Base-by-base conservation (phyloP, 2,329 filamentous ascomycete genomes). In the Nemania serpens region DNA sequence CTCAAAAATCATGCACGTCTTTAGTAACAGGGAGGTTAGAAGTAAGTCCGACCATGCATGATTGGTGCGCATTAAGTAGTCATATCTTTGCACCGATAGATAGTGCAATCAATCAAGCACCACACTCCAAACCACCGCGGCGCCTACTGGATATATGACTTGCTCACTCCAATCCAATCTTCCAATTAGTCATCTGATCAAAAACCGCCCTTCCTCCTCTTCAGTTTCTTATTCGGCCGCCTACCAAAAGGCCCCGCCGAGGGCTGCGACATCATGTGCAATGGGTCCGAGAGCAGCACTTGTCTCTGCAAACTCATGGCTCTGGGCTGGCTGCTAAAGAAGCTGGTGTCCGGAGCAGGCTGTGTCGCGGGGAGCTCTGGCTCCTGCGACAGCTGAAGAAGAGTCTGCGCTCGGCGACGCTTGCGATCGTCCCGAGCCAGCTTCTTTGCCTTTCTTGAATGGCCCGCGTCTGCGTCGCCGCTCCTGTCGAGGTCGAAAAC, bases 231-330 rank as follows among this genome's bases (percentile, higher is more conserved):
- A 49, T 66, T 71, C 11, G 67, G 60, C 39, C 71, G 67, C n/a
- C 63, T 68, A 42, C 70, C 72, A 58, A 74, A 75, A 2, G 62
- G 33, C 0, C 73, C 73, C 7, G 66, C 15, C 10, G 68, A 46
- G n/a, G 73, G 73, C 55, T 75, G 73, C 15, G 72, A 74, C 73
- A 74, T 74, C 12, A 64, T 66, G 5, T 69, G 62, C 11, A 63
- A 2, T 17, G 69, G 63, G 36, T 69, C 67, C 1, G 71, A 72
- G 15, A 63, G 61, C 25, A 66, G 41, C 41, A 54, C 39, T 42
- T 67, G 68, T 18, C 60, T 64, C 51, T 70, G 70, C 33, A 68
- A 70, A 25, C 51, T 66, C 18, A 33, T 47, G 9, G 37, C 65
- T 20, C 59, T 39, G 13, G 72, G 66, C 48, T 73, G 72, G 45